Percentiles rank a stretch among this genome's conserved stretches.
These are phyloP conservation scores for Rhodotorula taiwanensis DNA, from an alignment of 768 basidiomycete species.

Conservation along the genomic window DNA sequence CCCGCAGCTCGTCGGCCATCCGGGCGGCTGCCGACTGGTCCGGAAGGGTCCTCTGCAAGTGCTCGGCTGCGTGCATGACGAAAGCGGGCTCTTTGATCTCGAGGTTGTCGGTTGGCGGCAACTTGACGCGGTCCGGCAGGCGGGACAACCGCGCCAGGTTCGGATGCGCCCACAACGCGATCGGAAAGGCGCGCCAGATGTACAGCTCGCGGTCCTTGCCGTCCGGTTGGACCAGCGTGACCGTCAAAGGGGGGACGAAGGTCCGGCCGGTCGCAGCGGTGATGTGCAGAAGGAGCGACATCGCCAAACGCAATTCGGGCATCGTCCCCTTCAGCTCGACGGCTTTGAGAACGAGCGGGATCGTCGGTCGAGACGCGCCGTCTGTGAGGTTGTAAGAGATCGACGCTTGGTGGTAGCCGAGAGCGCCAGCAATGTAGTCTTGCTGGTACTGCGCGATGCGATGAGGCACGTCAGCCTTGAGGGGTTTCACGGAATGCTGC, in stretches of 20 bases:
- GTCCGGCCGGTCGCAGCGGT: slow-evolving; percentile 4
- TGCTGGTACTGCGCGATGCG: not conserved
- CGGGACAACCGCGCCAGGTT: not conserved
- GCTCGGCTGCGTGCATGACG: slow-evolving; percentile 12
- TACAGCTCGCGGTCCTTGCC: slow-evolving; percentile 1
- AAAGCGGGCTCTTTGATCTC: slow-evolving; percentile 6
- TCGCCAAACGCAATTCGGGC: not conserved
- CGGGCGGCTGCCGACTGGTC: not conserved
- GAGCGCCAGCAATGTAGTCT: slow-evolving; percentile 22
- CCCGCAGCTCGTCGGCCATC: slow-evolving; percentile 2
- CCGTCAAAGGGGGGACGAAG: slow-evolving; percentile 11
- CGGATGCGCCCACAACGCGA: slow-evolving; percentile 13
- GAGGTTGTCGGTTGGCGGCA: not conserved
- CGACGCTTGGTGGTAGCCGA: slow-evolving; percentile 11
- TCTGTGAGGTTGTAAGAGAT: not conserved
- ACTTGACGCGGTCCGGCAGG: not conserved
- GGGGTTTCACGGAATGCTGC: too few relatives aligned
- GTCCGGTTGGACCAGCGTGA: not conserved
- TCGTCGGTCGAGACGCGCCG: not conserved
- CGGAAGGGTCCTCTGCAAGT: not conserved
- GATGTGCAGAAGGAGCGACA: slow-evolving; percentile 17
- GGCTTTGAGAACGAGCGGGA: slow-evolving; percentile 7
- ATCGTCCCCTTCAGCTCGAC: slow-evolving; percentile 5
- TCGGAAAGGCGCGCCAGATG: slow-evolving; percentile 14
- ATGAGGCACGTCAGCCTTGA: too few relatives aligned